Evolutionary conservation across 2,329 filamentous ascomycete genomes (phyloP), one percentile per base, ranked within the genome.

Genomic region (Acarospora socialis): DNA sequence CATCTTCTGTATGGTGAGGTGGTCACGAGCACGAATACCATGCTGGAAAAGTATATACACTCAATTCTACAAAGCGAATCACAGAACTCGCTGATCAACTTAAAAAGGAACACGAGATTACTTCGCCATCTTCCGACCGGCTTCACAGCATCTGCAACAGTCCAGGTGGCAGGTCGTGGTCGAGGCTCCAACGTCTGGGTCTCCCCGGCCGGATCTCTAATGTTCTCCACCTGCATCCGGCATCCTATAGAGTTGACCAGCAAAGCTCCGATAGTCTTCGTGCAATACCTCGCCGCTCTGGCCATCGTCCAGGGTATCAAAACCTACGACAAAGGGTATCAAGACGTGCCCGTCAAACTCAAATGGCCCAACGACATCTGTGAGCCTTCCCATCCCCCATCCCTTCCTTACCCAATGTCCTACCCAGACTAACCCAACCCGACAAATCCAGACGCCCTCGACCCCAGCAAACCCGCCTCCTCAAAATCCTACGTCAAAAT

Each of bases 301-400:
- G 86, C 90, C 23, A 79, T 87, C 24, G 78, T 92, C 3, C 71
- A 81, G 39, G 87, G 82, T 0, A 76, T 95, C 40, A 77, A 81
- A 41, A 68, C 65, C 16, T 95, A 95, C 49, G 83, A 77, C 29
- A 56, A 57, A 2, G 81, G 77, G 5, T 95, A 92, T 53, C 65
- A 71, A 4, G 63, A 72, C 0, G 54, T 95, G 4, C 81, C 81
- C 1, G 67, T 98, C 23, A 84, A 81, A 51, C 59, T 98, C 19
- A 98, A 98, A 55, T 98, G 90, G 90, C 90, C 90, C 7, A 98
- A 98, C 47, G 90, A 98, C 50, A 81, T 98, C 33, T 87, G 73
- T 76, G 55, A 53, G 66, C 55, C 18, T 61, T 62, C 45, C 56
- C 55, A 2, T 3, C 5, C 17, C 10, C 23, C 18, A 19, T 7